A percentile compares a stretch with the other conserved stretches of the same genome.
phyloP scores from a whole-genome alignment of 2,329 filamentous ascomycete species.

The Colletotrichum aenigma region DNA sequence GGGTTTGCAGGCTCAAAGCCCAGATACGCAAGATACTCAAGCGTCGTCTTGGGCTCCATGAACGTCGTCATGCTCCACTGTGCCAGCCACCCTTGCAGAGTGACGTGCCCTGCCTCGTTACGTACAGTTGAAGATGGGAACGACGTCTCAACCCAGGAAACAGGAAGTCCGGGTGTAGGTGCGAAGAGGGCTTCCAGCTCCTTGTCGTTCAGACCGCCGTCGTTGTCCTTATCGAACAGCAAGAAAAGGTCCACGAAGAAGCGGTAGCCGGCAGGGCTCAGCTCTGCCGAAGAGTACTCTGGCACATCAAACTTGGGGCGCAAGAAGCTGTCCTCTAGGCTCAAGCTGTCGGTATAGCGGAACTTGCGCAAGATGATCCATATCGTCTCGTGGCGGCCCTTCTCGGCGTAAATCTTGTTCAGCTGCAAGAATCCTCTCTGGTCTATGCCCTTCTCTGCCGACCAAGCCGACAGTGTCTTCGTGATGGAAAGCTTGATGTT shows the following conservation, averaged over 20 bases:
- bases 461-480: conserved; percentile 67
- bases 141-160: conserved; percentile 84
- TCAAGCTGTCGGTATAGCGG: conserved; percentile 94
- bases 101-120: conserved; percentile 94
- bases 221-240: conserved; percentile 95
- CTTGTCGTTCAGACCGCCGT: conserved; percentile 86
- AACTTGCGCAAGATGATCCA: conserved; percentile 97
- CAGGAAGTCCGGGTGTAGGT: conserved; percentile 86
- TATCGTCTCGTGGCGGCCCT: conserved; percentile 95
- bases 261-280: conserved; percentile 91
- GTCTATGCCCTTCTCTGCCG: conserved; percentile 75
- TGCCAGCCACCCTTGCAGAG: conserved; percentile 94
- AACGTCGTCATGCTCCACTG: conserved; percentile 99
- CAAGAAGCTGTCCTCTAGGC: conserved; percentile 87
- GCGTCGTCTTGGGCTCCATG: conserved; percentile 89
- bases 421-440: conserved; percentile 84
- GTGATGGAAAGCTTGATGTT: conserved; percentile 91
- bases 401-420: conserved; percentile 96
- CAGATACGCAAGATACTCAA: conserved; percentile 95
- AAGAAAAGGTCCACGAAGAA: conserved; percentile 98
- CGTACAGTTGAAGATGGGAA: conserved; percentile 94
- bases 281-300: conserved; percentile 87
- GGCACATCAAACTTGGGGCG: conserved; percentile 95
- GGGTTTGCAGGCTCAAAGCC: conserved; percentile 85
- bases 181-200: conserved; percentile 89